A percentile compares a stretch with the other conserved stretches of the same genome.
Conservation (phyloP, 257 asterid genomes). For the Solanum ahanhuiri region DNA sequence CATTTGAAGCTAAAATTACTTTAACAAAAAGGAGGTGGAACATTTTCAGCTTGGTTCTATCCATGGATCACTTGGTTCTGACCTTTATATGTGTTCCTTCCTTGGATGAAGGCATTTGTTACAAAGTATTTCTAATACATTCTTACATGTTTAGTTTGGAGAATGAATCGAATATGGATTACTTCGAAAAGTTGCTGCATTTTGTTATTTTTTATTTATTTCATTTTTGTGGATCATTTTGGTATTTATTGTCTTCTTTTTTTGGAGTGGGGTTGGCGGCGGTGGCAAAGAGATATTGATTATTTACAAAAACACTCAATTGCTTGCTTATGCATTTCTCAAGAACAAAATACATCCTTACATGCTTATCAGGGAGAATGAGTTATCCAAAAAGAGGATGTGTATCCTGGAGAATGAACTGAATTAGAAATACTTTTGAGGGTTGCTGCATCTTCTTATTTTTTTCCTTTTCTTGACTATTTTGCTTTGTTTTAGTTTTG, state of each 20-base stretch:
- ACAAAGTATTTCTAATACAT: background rate
- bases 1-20: background rate
- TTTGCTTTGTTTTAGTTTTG: background rate
- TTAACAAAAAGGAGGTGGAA: background rate
- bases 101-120: background rate
- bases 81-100: background rate
- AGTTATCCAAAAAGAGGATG: background rate
- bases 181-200: background rate
- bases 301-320: background rate
- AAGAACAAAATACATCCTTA: slow-evolving; percentile 9
- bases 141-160: background rate
- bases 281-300: background rate
- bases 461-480: background rate
- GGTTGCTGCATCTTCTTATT: background rate
- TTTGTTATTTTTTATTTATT: background rate
- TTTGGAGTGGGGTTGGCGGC: background rate
- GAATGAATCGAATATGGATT: background rate
- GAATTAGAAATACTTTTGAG: background rate
- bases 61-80: background rate
- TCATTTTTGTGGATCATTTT: background rate
- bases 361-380: background rate
- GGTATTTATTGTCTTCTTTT: background rate
- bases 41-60: background rate
- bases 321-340: background rate
- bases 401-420: background rate